phyloP scores from a whole-genome alignment of 2,329 filamentous ascomycete species.

The Corinectria fuckeliana region DNA sequence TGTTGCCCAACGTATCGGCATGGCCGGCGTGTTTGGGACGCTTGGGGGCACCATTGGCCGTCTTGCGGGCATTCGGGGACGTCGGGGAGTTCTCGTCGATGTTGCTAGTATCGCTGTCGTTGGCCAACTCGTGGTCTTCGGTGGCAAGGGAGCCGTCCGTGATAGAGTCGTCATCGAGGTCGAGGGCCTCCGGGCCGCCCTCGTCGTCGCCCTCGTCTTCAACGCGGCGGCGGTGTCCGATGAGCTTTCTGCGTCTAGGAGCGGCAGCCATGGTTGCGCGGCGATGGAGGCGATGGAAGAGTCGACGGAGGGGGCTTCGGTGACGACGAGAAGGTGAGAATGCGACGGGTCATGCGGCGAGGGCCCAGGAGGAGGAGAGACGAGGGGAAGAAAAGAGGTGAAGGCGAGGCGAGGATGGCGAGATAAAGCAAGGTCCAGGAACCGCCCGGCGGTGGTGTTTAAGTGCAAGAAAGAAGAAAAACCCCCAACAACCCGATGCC shows the following conservation, averaged over 20 bases:
- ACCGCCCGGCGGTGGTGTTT: slow-evolving; percentile 38
- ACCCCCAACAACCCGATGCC: slow-evolving; percentile 27
- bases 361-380: slow-evolving; percentile 25
- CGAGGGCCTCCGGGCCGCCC: slow-evolving; percentile 59
- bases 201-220: slow-evolving; percentile 77
- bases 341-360: slow-evolving; percentile 41
- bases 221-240: slow-evolving; percentile 71
- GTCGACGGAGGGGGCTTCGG: slow-evolving; percentile 41
- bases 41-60: slow-evolving; percentile 51
- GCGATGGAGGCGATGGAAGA: slow-evolving; percentile 37
- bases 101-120: slow-evolving; percentile 70
- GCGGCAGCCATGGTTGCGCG: slow-evolving; percentile 45
- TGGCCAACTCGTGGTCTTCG: slow-evolving; percentile 65
- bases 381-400: slow-evolving; percentile 24
- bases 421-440: slow-evolving; percentile 31
- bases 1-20: slow-evolving; percentile 45
- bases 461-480: slow-evolving; percentile 30
- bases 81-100: slow-evolving; percentile 63
- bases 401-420: slow-evolving; percentile 16
- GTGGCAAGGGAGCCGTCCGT: slow-evolving; percentile 68
- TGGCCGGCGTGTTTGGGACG: slow-evolving; percentile 41
- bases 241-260: slow-evolving; percentile 67
- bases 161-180: slow-evolving; percentile 70
- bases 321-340: slow-evolving; percentile 37
- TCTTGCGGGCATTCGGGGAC: slow-evolving; percentile 49